These are phyloP conservation scores for Fusarium sp. DNA, from an alignment of 2,329 filamentous ascomycete species.

Conservation along the genomic window DNA sequence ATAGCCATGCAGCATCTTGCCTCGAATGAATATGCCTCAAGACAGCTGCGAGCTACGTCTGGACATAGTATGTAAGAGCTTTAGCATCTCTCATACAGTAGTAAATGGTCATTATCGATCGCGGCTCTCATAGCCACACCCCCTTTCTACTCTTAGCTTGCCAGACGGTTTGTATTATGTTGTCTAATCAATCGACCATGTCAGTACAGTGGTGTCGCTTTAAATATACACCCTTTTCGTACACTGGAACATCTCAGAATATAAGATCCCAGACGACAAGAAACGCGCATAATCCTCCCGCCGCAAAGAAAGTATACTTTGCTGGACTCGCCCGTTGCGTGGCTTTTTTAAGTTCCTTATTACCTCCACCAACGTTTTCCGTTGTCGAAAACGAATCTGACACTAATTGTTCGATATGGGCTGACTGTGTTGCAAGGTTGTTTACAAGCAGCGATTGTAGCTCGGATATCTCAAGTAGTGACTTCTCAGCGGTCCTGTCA, in stretches of 20 bases:
- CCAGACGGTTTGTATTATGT: not conserved
- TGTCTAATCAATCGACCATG: not conserved
- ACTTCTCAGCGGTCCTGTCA: constrained; percentile 84
- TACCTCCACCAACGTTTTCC: constrained; percentile 88
- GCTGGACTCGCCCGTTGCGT: constrained; percentile 77
- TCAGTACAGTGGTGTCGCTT: not conserved
- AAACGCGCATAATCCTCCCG: constrained; percentile 78
- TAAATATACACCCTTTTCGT: constrained; percentile 4
- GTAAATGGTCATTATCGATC: not conserved
- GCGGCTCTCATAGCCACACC: constrained; percentile 5
- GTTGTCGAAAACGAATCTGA: constrained; percentile 83
- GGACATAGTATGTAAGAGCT: not conserved
- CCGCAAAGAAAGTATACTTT: constrained; percentile 83
- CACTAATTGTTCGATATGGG: constrained; percentile 89
- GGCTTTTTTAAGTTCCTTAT: constrained; percentile 90
- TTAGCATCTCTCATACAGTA: not conserved
- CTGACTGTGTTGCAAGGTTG: constrained; percentile 86
- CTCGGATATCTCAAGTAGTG: constrained; percentile 90
- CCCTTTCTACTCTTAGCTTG: not conserved
- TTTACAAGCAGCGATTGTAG: constrained; percentile 88
- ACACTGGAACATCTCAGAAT: constrained; percentile 47
- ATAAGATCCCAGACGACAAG: constrained; percentile 83
- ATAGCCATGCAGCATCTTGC: not conserved
- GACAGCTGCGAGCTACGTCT: not conserved
- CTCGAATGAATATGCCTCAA: too few species aligned